Evolutionary conservation across 164 flowering plant genomes (phyloP), one percentile per base, ranked within the genome.

Genomic region (Piper longum): DNA sequence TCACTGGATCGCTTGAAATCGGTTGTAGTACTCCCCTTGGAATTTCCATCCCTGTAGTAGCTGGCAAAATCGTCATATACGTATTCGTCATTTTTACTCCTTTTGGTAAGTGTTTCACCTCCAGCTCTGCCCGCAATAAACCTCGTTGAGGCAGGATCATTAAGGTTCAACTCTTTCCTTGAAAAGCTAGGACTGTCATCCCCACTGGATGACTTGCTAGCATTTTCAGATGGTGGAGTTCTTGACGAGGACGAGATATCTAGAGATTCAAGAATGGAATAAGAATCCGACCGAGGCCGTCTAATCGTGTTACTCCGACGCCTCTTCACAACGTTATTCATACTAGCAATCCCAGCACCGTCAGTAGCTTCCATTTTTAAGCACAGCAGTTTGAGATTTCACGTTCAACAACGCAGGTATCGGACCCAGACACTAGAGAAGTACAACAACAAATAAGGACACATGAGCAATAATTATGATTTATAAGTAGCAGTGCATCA

Each of bases 261-360:
- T 41, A 58, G 74, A 57, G 63, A 61, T 18, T 76, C 83, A 39
- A 71, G 39, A 12, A 68, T 16, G 54, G 75, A 16, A 16, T 78
- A 80, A 52, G 84, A 67, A 59, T 86, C 88, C 60, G 85, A 76
- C 43, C 78, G 79, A 71, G 90, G 91, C 40, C 88, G 75, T 19
- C 89, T 81, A 16, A 72, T 77, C 12, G 78, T 69, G 65, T 71
- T 86, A 64, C 80, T 89, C 70, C 98, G 82, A 75, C 70, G 84
- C 72, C 65, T 87, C 70, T 82, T 81, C 19, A 73, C 75, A 57
- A 83, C 57, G 57, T 44, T 63, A 16, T 69, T 67, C 19, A 77
- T 67, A 61, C 76, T 69, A 57, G 78, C 80, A 63, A 79, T 71
- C 43, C 61, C 62, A 41, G 77, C 57, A 57, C 66, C 71, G 41